These are phyloP conservation scores for Quercus bicolor DNA, from an alignment of 306 rosid species.

Conservation along the genomic window DNA sequence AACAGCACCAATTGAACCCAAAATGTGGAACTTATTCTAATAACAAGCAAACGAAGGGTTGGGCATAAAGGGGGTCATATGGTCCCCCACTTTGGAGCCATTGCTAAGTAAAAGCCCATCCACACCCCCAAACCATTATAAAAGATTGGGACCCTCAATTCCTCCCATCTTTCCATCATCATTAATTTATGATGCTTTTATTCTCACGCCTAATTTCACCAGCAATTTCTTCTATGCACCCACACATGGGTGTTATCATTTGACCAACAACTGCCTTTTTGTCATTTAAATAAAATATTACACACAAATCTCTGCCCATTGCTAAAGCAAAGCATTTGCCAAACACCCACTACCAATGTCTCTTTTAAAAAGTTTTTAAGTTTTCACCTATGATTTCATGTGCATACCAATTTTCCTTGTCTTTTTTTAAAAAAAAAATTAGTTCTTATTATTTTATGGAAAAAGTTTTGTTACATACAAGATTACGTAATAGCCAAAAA, in stretches of 20 bases:
- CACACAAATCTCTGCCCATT: not conserved
- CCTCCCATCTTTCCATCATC: constrained; percentile 15
- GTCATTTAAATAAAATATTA: not conserved
- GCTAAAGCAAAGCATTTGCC: constrained; percentile 21
- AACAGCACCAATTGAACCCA: constrained; percentile 24
- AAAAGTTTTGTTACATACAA: too few species aligned
- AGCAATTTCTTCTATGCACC: constrained; percentile 27
- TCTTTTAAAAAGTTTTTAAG: too few species aligned
- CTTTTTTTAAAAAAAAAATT: too few species aligned
- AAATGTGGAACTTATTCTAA: constrained; percentile 34
- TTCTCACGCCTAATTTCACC: constrained; percentile 46
- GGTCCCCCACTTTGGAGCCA: constrained; percentile 38
- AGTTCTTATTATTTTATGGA: too few species aligned
- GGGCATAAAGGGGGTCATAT: constrained; percentile 44
- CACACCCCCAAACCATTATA: not conserved
- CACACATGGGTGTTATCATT: constrained; percentile 55
- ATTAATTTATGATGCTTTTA: constrained; percentile 40
- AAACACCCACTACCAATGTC: too few species aligned
- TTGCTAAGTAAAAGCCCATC: constrained; percentile 30
- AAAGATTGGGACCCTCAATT: constrained; percentile 33
- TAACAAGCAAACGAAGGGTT: constrained; percentile 20
- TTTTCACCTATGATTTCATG: not conserved
- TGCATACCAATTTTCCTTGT: not conserved
- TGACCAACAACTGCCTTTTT: constrained; percentile 17
- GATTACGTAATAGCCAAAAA: rapidly evolving